phyloP scores from a whole-genome alignment of 2,329 filamentous ascomycete species.

The Fusarium vanettenii region DNA sequence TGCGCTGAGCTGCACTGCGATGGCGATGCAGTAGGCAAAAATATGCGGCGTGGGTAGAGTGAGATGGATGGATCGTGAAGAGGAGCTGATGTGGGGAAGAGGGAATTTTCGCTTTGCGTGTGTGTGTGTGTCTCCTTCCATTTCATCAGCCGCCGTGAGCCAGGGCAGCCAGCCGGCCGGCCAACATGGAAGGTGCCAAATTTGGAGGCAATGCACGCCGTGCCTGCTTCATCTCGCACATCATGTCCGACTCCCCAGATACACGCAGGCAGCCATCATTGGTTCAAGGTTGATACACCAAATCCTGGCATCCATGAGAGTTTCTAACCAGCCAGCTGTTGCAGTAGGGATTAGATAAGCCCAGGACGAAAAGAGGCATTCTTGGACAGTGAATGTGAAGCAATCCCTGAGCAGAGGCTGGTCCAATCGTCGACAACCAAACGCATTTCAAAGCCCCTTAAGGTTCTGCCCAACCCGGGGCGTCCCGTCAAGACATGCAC shows the following conservation, averaged over 20 bases:
- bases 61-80: slow-evolving; percentile 5
- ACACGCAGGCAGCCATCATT: not conserved
- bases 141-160: not conserved
- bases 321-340: not conserved
- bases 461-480: slow-evolving; percentile 16
- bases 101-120: not conserved
- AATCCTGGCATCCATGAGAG: not conserved
- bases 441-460: not conserved
- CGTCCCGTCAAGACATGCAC: slow-evolving; percentile 22
- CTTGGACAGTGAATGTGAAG: not conserved
- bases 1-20: not conserved
- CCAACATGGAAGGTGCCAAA: not conserved
- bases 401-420: not conserved
- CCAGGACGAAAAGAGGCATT: not conserved
- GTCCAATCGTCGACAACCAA: not conserved
- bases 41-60: slow-evolving; percentile 1
- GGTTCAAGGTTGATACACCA: not conserved
- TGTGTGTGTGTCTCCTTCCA: not conserved
- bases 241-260: not conserved
- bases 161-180: not conserved
- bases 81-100: slow-evolving; percentile 2
- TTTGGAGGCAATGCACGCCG: not conserved
- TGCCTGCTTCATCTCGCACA: not conserved
- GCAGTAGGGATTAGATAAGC: not conserved
- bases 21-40: not conserved